These are phyloP conservation scores for Scedosporium minutisporum DNA, from an alignment of 2,329 filamentous ascomycete genomes.

Conservation along the genomic window DNA sequence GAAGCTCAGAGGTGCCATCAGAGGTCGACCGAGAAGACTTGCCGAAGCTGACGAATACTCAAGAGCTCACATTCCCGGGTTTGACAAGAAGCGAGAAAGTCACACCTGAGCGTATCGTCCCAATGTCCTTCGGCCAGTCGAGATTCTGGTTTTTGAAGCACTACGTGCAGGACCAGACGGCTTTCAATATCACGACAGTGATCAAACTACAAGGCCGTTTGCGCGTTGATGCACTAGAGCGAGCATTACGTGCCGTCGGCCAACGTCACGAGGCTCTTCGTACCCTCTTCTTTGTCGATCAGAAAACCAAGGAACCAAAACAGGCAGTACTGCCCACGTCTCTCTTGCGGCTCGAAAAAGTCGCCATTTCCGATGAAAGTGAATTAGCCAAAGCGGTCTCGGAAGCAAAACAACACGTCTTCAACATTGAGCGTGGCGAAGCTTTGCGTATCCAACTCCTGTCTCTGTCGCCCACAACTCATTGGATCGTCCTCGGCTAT, in stretches of 20 bases:
- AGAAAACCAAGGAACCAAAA: constrained; percentile 7
- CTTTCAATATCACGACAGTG: constrained; percentile 27
- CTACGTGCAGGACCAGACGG: constrained; percentile 24
- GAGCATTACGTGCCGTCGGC: constrained; percentile 22
- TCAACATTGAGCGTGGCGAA: constrained; percentile 26
- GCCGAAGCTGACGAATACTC: not conserved
- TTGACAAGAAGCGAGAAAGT: not conserved
- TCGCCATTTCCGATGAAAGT: constrained; percentile 10
- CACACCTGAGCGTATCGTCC: constrained; percentile 8
- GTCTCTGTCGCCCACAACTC: constrained; percentile 18
- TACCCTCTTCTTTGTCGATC: constrained; percentile 19
- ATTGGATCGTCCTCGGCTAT: constrained; percentile 32
- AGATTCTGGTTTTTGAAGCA: constrained; percentile 28
- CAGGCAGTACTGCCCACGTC: constrained; percentile 10
- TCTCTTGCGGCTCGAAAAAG: constrained; percentile 10
- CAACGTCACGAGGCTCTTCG: constrained; percentile 22
- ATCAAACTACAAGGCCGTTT: constrained; percentile 23
- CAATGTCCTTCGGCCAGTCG: constrained; percentile 27
- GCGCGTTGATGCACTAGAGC: constrained; percentile 16
- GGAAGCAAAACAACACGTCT: constrained; percentile 19
- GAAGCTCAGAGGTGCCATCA: not conserved
- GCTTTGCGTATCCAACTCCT: constrained; percentile 24
- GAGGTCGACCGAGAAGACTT: not conserved
- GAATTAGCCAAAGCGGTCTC: constrained; percentile 19
- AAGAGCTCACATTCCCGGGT: not conserved